Conservation (phyloP, 2,329 filamentous ascomycete genomes). For the Xylariaceae sp. region DNA sequence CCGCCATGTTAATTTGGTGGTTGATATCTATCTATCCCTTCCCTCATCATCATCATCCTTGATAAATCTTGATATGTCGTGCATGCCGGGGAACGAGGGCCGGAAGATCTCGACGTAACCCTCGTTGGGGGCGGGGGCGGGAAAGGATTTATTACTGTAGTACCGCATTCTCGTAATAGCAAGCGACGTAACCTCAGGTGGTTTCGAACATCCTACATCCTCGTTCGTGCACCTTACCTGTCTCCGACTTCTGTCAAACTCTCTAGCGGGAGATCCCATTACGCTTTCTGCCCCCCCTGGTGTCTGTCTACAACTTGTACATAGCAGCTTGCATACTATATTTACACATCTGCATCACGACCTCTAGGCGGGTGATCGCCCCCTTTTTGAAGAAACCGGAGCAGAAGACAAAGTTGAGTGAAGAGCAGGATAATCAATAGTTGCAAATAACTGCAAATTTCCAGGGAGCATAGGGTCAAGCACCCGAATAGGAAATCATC, state of each 20-base stretch:
- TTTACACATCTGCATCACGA: no score
- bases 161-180: constrained; percentile 5
- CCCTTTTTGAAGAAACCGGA: no score
- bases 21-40: not conserved
- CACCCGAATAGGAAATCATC: constrained; percentile 14
- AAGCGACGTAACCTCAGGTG: constrained; percentile 2
- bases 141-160: not conserved
- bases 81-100: constrained; percentile 25
- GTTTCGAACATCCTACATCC: constrained; percentile 22
- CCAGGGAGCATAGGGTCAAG: constrained; percentile 5
- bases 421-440: not conserved
- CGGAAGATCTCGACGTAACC: constrained; percentile 25
- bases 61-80: constrained; percentile 12
- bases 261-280: constrained; percentile 15
- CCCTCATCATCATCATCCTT: constrained; percentile 17
- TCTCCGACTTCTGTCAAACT: constrained; percentile 1
- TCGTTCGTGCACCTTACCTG: constrained; percentile 15
- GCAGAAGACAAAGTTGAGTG: no score
- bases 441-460: constrained; percentile 5
- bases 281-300: not conserved
- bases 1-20: not conserved
- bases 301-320: no score
- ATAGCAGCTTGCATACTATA: no score
- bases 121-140: constrained; percentile 3
- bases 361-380: no score